Conservation (phyloP, 1,139 yeast genomes). For the Candida sanyaensis region DNA sequence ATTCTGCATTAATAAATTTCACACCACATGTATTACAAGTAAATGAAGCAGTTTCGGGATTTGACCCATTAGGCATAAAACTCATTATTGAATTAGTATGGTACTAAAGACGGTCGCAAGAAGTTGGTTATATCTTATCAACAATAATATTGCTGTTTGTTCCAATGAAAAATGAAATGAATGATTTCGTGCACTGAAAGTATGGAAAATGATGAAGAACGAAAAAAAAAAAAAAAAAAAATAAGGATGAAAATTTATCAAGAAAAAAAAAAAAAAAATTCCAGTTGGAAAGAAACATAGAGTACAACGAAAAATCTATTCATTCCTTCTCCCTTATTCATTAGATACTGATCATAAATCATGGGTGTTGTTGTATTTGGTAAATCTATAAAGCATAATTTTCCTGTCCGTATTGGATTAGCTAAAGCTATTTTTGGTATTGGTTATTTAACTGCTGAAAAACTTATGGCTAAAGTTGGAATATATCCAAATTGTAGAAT, state of each 20-base stretch:
- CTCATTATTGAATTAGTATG: slow-evolving; percentile 14
- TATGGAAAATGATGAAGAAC: background rate
- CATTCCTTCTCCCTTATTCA: background rate
- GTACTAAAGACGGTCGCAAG: no score
- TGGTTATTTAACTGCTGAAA: slow-evolving; percentile 72
- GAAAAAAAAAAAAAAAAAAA: background rate
- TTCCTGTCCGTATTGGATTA: slow-evolving; percentile 61
- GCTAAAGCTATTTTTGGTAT: slow-evolving; percentile 84
- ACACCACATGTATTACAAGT: slow-evolving; percentile 91
- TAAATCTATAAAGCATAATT: slow-evolving; percentile 61
- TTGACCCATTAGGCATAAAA: slow-evolving; percentile 34
- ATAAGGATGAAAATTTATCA: background rate
- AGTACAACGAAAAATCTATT: background rate
- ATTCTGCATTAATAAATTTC: slow-evolving; percentile 72
- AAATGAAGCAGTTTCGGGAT: slow-evolving; percentile 40
- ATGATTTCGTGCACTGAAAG: no score
- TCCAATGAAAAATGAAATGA: no score
- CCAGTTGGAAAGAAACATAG: background rate
- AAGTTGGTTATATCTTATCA: no score
- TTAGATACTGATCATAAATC: background rate
- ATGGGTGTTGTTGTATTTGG: slow-evolving; percentile 83
- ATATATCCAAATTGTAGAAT: slow-evolving; percentile 92
- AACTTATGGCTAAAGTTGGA: slow-evolving; percentile 84
- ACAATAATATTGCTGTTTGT: no score
- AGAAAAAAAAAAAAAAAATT: background rate